phyloP scores from a whole-genome alignment of 441 rosid species.

The Erodium texanum region DNA sequence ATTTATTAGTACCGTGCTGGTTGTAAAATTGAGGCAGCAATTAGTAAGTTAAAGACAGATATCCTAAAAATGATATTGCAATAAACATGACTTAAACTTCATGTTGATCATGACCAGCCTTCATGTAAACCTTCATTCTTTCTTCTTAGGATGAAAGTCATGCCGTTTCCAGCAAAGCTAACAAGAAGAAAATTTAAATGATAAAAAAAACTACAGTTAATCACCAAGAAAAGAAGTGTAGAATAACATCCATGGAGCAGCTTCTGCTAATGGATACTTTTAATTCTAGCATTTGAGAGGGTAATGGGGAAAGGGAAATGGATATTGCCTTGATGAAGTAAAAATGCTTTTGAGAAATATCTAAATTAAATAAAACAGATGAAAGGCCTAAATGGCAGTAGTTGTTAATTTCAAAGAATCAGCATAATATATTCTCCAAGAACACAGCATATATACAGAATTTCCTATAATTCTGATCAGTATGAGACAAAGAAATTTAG shows the following conservation, averaged over 20 bases:
- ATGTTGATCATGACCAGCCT: not conserved
- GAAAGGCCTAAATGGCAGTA: too few relatives aligned
- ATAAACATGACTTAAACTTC: too few relatives aligned
- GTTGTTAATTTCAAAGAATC: too few relatives aligned
- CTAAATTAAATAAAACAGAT: too few relatives aligned
- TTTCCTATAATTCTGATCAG: too few relatives aligned
- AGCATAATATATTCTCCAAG: too few relatives aligned
- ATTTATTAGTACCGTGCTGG: not conserved
- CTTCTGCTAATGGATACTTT: not conserved
- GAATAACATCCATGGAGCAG: not conserved
- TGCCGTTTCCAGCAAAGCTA: not conserved
- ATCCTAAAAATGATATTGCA: not conserved
- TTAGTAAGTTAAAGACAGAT: not conserved
- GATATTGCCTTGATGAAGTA: too few relatives aligned
- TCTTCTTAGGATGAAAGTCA: not conserved
- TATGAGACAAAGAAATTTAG: too few relatives aligned
- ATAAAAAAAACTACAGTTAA: not conserved
- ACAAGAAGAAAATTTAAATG: not conserved
- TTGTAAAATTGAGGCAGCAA: not conserved
- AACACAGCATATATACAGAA: too few relatives aligned
- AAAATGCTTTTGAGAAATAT: too few relatives aligned
- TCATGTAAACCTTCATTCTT: not conserved
- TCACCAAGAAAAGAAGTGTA: not conserved
- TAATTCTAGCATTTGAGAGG: not conserved
- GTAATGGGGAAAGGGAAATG: too few relatives aligned